These are phyloP conservation scores for Alternaria consortialis DNA, from an alignment of 2,329 filamentous ascomycete species.

Conservation along the genomic window DNA sequence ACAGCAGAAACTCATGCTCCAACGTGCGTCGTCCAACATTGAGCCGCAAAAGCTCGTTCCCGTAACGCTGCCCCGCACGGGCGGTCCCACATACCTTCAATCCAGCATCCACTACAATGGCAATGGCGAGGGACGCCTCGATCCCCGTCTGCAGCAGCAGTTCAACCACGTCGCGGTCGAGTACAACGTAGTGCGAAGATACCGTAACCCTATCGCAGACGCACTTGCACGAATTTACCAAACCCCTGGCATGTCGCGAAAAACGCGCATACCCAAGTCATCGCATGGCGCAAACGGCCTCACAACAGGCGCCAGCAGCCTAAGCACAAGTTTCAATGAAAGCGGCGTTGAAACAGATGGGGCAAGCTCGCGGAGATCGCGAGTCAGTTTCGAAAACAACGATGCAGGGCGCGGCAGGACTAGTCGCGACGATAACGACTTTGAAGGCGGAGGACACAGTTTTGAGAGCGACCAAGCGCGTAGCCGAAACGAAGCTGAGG, in stretches of 20 bases:
- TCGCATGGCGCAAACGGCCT: conserved; percentile 36
- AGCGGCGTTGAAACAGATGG: conserved; percentile 39
- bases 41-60: conserved; percentile 65
- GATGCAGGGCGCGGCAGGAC: conserved; percentile 20
- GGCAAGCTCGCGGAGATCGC: conserved; percentile 33
- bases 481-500: conserved; percentile 47
- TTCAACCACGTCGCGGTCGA: conserved; percentile 76
- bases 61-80: conserved; percentile 49
- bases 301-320: conserved; percentile 38
- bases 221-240: conserved; percentile 65
- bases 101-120: conserved; percentile 49
- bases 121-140: conserved; percentile 55
- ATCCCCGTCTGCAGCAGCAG: conserved; percentile 70
- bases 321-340: conserved; percentile 46
- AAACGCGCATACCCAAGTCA: conserved; percentile 29
- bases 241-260: conserved; percentile 57
- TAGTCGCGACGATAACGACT: conserved; percentile 34
- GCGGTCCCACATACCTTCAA: conserved; percentile 45
- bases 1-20: conserved; percentile 78
- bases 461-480: conserved; percentile 40
- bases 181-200: conserved; percentile 76
- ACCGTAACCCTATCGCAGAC: conserved; percentile 74
- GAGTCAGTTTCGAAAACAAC: conserved; percentile 43
- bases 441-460: conserved; percentile 37
- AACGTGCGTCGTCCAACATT: conserved; percentile 75